Evolutionary conservation across 495 filamentous ascomycete species (phyloP).

Genomic region (Pyrenula aspistea): DNA sequence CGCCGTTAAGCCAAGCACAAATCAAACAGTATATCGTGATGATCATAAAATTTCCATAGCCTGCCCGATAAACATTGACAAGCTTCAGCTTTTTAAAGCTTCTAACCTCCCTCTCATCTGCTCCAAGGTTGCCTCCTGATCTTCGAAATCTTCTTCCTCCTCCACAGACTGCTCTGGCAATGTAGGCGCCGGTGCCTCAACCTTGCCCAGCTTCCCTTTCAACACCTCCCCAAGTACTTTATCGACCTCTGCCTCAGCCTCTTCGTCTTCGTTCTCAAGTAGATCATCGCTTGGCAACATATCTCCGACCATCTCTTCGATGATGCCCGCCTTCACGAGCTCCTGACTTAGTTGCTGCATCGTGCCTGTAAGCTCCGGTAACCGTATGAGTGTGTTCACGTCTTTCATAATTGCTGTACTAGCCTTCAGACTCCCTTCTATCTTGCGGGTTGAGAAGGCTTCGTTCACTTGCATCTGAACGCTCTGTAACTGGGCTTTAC

Average conservation of each 20-base stretch:
- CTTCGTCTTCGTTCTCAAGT: constrained; percentile 71
- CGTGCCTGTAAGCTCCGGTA: constrained; percentile 79
- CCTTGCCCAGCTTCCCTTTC: constrained; percentile 65
- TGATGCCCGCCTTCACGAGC: constrained; percentile 86
- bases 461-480: constrained; percentile 98
- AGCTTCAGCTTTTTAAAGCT: constrained; percentile 70
- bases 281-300: constrained; percentile 60
- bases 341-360: constrained; percentile 85
- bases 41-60: too few relatives aligned
- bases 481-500: constrained; percentile 81
- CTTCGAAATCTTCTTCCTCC: constrained; percentile 64
- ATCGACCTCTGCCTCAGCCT: constrained; percentile 83
- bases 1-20: too few relatives aligned
- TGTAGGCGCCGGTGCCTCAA: constrained; percentile 37
- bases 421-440: constrained; percentile 81
- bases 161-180: constrained; percentile 40
- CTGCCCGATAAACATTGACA: too few relatives aligned
- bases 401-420: constrained; percentile 93
- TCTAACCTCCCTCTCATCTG: constrained; percentile 90
- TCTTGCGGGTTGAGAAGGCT: constrained; percentile 90
- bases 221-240: constrained; percentile 85
- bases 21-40: too few relatives aligned
- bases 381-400: constrained; percentile 71
- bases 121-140: constrained; percentile 74
- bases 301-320: constrained; percentile 94